Evolutionary conservation across 2,329 filamentous ascomycete genomes (phyloP).

Genomic region (Sporothrix dimorphospora): DNA sequence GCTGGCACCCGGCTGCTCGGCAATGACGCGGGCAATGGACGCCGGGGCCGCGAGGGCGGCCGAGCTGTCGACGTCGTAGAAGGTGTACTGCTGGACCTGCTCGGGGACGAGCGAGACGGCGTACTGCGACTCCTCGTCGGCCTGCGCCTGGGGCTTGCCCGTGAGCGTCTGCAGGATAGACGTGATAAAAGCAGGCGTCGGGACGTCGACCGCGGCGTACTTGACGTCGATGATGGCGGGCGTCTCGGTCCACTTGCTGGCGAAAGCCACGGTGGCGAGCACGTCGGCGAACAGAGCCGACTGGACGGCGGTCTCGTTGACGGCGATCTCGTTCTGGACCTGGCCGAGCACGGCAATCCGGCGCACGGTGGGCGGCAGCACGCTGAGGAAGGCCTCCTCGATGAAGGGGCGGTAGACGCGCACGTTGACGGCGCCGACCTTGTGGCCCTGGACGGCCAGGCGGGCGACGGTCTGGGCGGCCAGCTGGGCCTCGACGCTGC

Average conservation of each 20-base stretch:
- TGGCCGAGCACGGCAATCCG: constrained; percentile 87
- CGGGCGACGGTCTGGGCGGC: constrained; percentile 77
- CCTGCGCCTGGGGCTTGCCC: constrained; percentile 43
- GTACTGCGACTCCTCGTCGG: constrained; percentile 48
- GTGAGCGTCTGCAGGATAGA: constrained; percentile 55
- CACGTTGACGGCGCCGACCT: constrained; percentile 86
- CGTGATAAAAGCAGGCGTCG: constrained; percentile 60
- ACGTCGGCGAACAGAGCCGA: constrained; percentile 94
- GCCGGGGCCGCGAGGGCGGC: constrained; percentile 65
- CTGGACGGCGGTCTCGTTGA: constrained; percentile 73
- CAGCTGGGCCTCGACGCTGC: constrained; percentile 86
- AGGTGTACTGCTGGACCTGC: constrained; percentile 79
- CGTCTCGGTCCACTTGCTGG: constrained; percentile 59
- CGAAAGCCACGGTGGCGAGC: constrained; percentile 79
- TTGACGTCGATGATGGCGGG: constrained; percentile 81
- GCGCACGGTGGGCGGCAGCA: constrained; percentile 73
- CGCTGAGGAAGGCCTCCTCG: constrained; percentile 88
- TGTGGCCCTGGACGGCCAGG: constrained; percentile 71
- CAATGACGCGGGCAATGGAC: constrained; percentile 62
- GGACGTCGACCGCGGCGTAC: constrained; percentile 70
- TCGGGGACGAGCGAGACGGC: constrained; percentile 45
- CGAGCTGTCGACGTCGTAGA: constrained; percentile 89
- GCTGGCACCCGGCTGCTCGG: constrained; percentile 70
- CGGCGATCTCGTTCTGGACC: constrained; percentile 72
- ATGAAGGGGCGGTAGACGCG: constrained; percentile 94